Conservation (phyloP, 257 asterid genomes). For the Echium plantagineum region DNA sequence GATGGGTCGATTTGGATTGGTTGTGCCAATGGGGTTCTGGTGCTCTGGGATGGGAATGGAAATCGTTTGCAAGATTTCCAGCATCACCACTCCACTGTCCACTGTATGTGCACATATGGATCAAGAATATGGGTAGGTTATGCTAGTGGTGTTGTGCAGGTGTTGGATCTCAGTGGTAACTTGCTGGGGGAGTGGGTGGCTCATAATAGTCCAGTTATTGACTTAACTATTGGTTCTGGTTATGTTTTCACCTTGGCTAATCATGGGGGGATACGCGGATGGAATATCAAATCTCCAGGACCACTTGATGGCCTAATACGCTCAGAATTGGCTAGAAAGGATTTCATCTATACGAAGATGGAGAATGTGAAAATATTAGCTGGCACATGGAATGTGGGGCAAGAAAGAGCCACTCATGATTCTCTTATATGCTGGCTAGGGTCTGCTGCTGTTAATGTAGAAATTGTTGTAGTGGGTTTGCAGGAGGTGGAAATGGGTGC, state of each 20-base stretch:
- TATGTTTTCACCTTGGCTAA: constrained; percentile 68
- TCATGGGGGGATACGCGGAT: constrained; percentile 98
- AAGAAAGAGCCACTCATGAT: constrained; percentile 87
- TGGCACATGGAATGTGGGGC: constrained; percentile 99
- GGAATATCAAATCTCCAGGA: constrained; percentile 85
- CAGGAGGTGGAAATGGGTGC: constrained; percentile 99
- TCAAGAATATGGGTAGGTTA: constrained; percentile 86
- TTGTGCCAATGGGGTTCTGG: constrained; percentile 75
- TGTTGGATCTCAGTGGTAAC: constrained; percentile 74
- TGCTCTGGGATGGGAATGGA: constrained; percentile 90
- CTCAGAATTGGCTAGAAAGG: constrained; percentile 68
- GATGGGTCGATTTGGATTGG: constrained; percentile 94
- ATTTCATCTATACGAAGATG: constrained; percentile 58
- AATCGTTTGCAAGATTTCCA: constrained; percentile 65
- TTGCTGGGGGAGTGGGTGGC: constrained; percentile 83
- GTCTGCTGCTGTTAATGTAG: constrained; percentile 60
- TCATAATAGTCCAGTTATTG: constrained; percentile 67
- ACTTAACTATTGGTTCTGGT: constrained; percentile 58
- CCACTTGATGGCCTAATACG: constrained; percentile 56
- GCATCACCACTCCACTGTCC: constrained; percentile 59
- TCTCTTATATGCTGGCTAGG: constrained; percentile 88
- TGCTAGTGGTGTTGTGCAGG: constrained; percentile 71
- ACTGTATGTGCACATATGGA: constrained; percentile 60
- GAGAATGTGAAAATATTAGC: constrained; percentile 80
- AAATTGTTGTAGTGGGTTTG: constrained; percentile 72